These are phyloP conservation scores for Fusarium sp. DNA, from an alignment of 2,329 filamentous ascomycete genomes.

Conservation along the genomic window DNA sequence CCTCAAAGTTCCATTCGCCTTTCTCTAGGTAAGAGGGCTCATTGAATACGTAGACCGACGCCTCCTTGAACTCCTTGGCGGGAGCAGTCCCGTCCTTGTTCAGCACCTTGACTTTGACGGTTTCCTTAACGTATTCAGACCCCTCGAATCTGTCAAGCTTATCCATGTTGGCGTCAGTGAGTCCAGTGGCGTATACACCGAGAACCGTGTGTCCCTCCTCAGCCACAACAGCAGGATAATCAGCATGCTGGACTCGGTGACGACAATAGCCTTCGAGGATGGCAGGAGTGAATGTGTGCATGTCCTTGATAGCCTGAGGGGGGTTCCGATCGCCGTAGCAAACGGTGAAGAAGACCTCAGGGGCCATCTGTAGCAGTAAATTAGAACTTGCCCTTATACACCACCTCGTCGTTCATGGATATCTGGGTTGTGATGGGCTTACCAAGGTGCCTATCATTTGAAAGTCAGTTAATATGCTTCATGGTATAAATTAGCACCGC, in stretches of 20 bases:
- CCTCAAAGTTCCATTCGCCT: constrained; percentile 88
- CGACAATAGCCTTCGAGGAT: constrained; percentile 81
- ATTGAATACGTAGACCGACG: constrained; percentile 76
- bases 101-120: constrained; percentile 67
- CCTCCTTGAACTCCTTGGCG: constrained; percentile 62
- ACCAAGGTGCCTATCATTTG: constrained; percentile 54
- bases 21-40: constrained; percentile 69
- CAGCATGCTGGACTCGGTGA: constrained; percentile 73
- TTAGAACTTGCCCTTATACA: constrained; percentile 23
- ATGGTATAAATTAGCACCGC: too few species aligned
- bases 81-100: constrained; percentile 56
- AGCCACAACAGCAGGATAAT: constrained; percentile 85
- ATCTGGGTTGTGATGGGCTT: constrained; percentile 11
- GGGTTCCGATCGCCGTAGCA: constrained; percentile 73
- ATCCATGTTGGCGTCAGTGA: constrained; percentile 81
- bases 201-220: constrained; percentile 71
- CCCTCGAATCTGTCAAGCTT: constrained; percentile 89
- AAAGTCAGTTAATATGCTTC: background rate
- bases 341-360: constrained; percentile 86
- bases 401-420: background rate
- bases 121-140: constrained; percentile 73
- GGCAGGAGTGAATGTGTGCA: constrained; percentile 78
- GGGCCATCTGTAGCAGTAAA: constrained; percentile 74
- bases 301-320: constrained; percentile 62
- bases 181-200: constrained; percentile 81